Base-by-base conservation (phyloP, 2,329 filamentous ascomycete genomes). In the Cercospora canescens region DNA sequence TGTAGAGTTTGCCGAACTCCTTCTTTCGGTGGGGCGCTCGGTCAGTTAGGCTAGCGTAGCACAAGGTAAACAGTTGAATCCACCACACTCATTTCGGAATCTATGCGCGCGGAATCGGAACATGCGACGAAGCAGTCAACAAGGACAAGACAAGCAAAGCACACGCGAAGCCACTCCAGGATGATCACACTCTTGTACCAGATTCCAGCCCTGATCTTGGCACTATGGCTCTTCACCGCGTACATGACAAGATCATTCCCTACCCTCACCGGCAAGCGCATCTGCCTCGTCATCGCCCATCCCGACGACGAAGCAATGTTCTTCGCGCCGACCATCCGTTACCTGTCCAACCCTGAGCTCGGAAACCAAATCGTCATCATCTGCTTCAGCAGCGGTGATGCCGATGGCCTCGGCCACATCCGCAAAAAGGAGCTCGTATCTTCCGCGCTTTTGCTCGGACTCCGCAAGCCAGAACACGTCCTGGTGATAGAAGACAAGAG, bases 231-330 rank as follows among this genome's bases (percentile, higher is more conserved):
- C 65, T 82, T 82, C 71, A 83, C 82, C 32, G 77, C 79, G 34
- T 80, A 80, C 66, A 76, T 83, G 66, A 79, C 75, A 69, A 62
- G 62, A 34, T 78, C 84, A 34, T 87, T 92, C 72, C 91, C 92
- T 4, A 86, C 82, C 52, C 82, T 97, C 69, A 84, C 84, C 72
- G 90, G 92, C 82, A 96, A 96, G 85, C 89, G 92, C 75, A 93
- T 99, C 76, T 91, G 92, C 77, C 86, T 99, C 62, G 84, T 99
- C 63, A 98, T 99, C 75, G 95, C 95, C 24, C 95, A 99, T 81
- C 95, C 95, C 0, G 95, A 99, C 80, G 95, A 99, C 76, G 95
- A 99, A 83, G 95, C 94, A 79, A 99, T 99, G 95, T 99, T 99
- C 85, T 99, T 99, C 81, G 89, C 93, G 69, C 95, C 95, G 0